phyloP scores from a whole-genome alignment of 805 yeast genomes.

The Pichia membranifaciens region DNA sequence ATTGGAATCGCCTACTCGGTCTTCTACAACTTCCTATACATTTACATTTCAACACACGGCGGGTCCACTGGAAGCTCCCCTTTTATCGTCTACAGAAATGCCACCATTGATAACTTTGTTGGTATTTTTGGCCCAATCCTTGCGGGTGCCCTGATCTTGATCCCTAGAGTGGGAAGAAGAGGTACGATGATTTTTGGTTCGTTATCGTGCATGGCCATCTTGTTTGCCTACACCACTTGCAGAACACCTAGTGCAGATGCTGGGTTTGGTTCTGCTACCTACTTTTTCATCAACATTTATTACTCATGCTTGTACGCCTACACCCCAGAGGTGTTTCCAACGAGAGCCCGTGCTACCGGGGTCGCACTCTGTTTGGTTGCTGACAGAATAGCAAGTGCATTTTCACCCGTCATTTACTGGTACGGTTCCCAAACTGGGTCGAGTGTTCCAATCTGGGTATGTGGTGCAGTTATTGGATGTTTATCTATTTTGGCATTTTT shows the following conservation, averaged over 20 bases:
- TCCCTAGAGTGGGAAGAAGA: conserved; percentile 44
- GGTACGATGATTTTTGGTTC: conserved; percentile 52
- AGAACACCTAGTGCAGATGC: conserved; percentile 50
- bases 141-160: conserved; percentile 36
- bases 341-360: conserved; percentile 51
- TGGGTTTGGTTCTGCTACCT: conserved; percentile 43
- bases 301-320: conserved; percentile 59
- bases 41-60: conserved; percentile 46
- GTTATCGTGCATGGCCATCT: conserved; percentile 47
- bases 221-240: conserved; percentile 60
- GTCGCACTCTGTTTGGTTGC: conserved; percentile 51
- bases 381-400: conserved; percentile 37
- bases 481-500: conserved; percentile 41
- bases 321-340: conserved; percentile 59
- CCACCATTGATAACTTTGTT: conserved; percentile 40
- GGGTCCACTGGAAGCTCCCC: conserved; percentile 38
- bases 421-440: conserved; percentile 43
- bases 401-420: conserved; percentile 53
- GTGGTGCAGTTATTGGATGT: conserved; percentile 48
- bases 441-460: conserved; percentile 56
- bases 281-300: conserved; percentile 42
- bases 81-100: conserved; percentile 41
- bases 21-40: conserved; percentile 49
- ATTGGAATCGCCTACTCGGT: conserved; percentile 56
- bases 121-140: conserved; percentile 49